These are phyloP conservation scores for Dillenia turbinata DNA, from an alignment of 164 flowering plant species.

Conservation along the genomic window DNA sequence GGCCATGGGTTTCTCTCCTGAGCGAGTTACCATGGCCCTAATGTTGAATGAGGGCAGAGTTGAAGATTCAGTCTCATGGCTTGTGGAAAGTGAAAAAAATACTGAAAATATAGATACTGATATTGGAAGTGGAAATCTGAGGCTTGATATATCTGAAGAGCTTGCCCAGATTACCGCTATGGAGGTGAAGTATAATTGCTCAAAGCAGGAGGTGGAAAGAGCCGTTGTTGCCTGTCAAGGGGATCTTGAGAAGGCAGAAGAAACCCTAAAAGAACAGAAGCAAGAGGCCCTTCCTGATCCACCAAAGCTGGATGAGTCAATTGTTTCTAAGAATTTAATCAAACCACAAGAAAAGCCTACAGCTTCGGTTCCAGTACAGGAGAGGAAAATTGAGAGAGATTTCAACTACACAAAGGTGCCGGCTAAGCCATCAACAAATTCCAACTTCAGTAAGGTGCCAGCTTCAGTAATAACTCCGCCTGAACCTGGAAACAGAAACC, in stretches of 20 bases:
- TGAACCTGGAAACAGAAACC: conserved; percentile 34
- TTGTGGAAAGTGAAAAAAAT: conserved; percentile 66
- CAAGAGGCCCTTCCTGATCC: conserved; percentile 40
- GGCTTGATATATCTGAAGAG: conserved; percentile 86
- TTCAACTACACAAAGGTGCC: conserved; percentile 53
- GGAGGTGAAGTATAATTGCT: conserved; percentile 53
- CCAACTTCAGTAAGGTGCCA: conserved; percentile 49
- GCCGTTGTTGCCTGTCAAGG: conserved; percentile 81
- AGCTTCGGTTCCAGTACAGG: conserved; percentile 37
- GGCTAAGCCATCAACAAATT: conserved; percentile 30
- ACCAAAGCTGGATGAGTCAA: conserved; percentile 56
- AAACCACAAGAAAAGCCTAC: conserved; percentile 33
- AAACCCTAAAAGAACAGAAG: conserved; percentile 45
- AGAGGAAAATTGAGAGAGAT: conserved; percentile 63
- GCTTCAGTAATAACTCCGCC: conserved; percentile 17
- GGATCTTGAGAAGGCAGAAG: conserved; percentile 79
- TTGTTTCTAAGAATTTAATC: conserved; percentile 32
- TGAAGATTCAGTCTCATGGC: conserved; percentile 85
- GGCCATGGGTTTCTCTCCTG: conserved; percentile 83
- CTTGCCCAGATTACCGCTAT: conserved; percentile 71
- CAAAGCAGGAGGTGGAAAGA: conserved; percentile 90
- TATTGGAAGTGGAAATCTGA: conserved; percentile 44
- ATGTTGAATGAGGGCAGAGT: conserved; percentile 82
- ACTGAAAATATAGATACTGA: conserved; percentile 30
- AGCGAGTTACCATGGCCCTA: conserved; percentile 86